These are phyloP conservation scores for Plasmodium gaboni DNA, from an alignment of 169 alveolate genomes.

Conservation along the genomic window DNA sequence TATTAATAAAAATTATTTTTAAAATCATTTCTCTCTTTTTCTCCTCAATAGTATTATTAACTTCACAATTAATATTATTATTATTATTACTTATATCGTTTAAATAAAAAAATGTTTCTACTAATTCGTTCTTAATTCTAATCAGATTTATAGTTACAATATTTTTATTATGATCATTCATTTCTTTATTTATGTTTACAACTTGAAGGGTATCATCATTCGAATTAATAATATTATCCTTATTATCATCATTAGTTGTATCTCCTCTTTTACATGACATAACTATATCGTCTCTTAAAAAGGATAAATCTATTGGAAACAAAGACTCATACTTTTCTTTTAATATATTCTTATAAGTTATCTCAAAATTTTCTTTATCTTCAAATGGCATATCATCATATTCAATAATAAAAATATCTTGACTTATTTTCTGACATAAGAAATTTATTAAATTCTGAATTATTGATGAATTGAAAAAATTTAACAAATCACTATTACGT, in stretches of 20 bases:
- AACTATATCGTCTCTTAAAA: slow-evolving; percentile 37
- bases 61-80: too few species aligned
- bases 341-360: slow-evolving; percentile 7
- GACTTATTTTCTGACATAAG: slow-evolving; percentile 27
- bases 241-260: neutral
- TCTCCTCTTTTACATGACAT: neutral
- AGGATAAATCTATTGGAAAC: slow-evolving; percentile 44
- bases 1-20: slow-evolving; percentile 24
- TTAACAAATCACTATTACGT: slow-evolving; percentile 30
- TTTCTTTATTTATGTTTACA: neutral
- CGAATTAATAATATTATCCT: neutral
- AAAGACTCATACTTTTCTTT: slow-evolving; percentile 3
- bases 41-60: neutral
- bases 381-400: slow-evolving; percentile 64
- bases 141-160: slow-evolving; percentile 16
- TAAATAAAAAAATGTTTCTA: slow-evolving; percentile 44
- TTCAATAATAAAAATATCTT: slow-evolving; percentile 17
- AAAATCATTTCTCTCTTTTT: neutral
- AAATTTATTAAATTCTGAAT: slow-evolving; percentile 52
- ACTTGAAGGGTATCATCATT: neutral
- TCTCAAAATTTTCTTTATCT: slow-evolving; percentile 23
- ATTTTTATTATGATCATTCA: neutral
- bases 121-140: slow-evolving; percentile 38
- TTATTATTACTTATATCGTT: slow-evolving; percentile 17
- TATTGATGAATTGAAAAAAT: slow-evolving; percentile 69